A percentile compares a stretch with the other conserved stretches of the same genome.
Conservation (phyloP, 768 basidiomycete species). For the Mycena maculata region DNA sequence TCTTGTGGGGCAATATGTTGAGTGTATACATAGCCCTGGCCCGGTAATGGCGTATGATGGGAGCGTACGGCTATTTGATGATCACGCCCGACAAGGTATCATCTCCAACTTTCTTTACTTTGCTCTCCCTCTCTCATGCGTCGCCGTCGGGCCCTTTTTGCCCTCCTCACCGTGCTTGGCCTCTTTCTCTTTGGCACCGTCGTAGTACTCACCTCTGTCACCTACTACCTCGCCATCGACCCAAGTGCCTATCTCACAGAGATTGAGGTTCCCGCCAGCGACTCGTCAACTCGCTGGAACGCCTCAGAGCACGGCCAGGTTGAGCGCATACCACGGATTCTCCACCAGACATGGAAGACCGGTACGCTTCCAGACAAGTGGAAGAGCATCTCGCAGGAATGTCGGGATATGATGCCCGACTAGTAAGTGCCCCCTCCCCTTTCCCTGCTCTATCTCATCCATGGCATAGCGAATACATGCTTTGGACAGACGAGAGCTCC, state of each 20-base stretch:
- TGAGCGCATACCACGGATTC: slow-evolving; percentile 89
- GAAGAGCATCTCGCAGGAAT: slow-evolving; percentile 83
- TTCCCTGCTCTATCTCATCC: slow-evolving; percentile 33
- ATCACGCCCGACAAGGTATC: not conserved
- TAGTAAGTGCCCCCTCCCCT: slow-evolving; percentile 72
- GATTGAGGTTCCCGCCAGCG: slow-evolving; percentile 71
- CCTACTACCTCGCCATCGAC: slow-evolving; percentile 89
- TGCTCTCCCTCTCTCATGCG: slow-evolving; percentile 11
- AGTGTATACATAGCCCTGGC: not conserved
- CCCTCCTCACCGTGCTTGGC: slow-evolving; percentile 48
- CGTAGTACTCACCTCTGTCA: slow-evolving; percentile 90
- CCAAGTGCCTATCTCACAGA: slow-evolving; percentile 83
- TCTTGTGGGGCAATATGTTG: too few species aligned
- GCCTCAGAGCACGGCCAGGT: slow-evolving; percentile 68
- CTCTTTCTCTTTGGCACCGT: slow-evolving; percentile 87
- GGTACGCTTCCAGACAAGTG: slow-evolving; percentile 86
- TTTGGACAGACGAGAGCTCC: slow-evolving; percentile 95
- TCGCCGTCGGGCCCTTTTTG: slow-evolving; percentile 29
- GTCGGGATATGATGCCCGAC: slow-evolving; percentile 93
- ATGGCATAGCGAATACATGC: slow-evolving; percentile 84
- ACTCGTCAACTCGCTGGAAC: slow-evolving; percentile 70
- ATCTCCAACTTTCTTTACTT: not conserved
- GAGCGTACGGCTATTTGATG: not conserved
- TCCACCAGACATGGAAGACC: slow-evolving; percentile 99
- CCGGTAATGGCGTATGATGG: not conserved